phyloP scores from a whole-genome alignment of 208 protist genomes.

The Zelonia costaricensis region DNA sequence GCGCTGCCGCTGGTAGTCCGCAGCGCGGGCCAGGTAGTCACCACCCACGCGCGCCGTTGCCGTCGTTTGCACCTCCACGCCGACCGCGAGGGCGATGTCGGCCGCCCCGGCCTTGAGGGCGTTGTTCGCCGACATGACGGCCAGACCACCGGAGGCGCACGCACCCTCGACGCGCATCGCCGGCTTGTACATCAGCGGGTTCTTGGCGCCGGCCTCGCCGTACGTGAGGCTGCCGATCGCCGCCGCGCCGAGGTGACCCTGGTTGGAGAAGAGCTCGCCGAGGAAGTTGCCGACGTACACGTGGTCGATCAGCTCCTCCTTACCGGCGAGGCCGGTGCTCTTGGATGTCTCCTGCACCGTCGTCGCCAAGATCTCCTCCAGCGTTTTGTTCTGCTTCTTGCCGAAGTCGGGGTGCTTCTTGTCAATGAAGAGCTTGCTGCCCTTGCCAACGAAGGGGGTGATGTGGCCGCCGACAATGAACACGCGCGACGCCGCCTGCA shows the following conservation, averaged over 20 bases:
- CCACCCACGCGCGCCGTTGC: slow-evolving; percentile 76
- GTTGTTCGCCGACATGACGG: slow-evolving; percentile 58
- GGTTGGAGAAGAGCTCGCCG: slow-evolving; percentile 87
- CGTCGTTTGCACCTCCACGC: slow-evolving; percentile 91
- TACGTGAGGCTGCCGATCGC: slow-evolving; percentile 57
- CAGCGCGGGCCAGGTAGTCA: slow-evolving; percentile 90
- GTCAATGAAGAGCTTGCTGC: slow-evolving; percentile 87
- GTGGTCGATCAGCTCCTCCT: slow-evolving; percentile 71
- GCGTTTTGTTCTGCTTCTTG: slow-evolving; percentile 85
- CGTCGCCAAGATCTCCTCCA: slow-evolving; percentile 72
- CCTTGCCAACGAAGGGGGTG: slow-evolving; percentile 91
- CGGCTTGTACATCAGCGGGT: slow-evolving; percentile 72
- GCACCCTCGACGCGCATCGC: slow-evolving; percentile 88
- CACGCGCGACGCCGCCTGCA: slow-evolving; percentile 43
- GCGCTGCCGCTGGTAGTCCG: slow-evolving; percentile 87
- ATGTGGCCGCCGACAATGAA: slow-evolving; percentile 88
- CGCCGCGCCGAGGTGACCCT: slow-evolving; percentile 88
- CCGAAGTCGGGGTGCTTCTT: slow-evolving; percentile 92
- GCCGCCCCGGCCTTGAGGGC: slow-evolving; percentile 62
- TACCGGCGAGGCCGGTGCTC: slow-evolving; percentile 41
- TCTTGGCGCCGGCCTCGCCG: slow-evolving; percentile 24
- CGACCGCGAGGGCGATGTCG: slow-evolving; percentile 74
- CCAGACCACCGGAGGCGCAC: slow-evolving; percentile 89
- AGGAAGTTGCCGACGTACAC: slow-evolving; percentile 86
- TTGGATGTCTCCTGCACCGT: slow-evolving; percentile 61